A percentile compares a stretch with the other conserved stretches of the same genome.
Evolutionary conservation across 2,329 filamentous ascomycete genomes (phyloP).

Genomic region (Monosporascus sp.): DNA sequence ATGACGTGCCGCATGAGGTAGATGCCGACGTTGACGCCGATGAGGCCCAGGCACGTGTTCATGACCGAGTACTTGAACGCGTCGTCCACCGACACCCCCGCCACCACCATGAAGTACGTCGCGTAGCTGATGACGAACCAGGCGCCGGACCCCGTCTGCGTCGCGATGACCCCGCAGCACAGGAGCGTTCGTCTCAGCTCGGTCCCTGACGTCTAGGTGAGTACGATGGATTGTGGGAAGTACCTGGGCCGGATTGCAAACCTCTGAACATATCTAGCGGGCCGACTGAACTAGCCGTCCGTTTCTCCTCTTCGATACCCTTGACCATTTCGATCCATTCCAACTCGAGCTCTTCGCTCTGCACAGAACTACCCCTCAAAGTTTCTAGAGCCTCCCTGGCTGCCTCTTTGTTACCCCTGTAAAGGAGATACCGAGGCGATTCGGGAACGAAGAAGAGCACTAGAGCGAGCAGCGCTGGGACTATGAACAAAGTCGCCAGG

Average conservation of each 20-base stretch:
- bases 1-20: constrained; percentile 41
- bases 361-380: constrained; percentile 25
- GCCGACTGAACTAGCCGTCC: constrained; percentile 23
- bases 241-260: not conserved
- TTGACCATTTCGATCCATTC: constrained; percentile 35
- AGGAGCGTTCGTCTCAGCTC: constrained; percentile 44
- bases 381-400: constrained; percentile 24
- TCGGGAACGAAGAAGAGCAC: constrained; percentile 41
- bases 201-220: constrained; percentile 23
- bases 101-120: constrained; percentile 42
- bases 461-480: constrained; percentile 39
- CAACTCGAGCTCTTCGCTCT: constrained; percentile 27
- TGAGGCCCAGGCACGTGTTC: constrained; percentile 42
- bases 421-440: constrained; percentile 38
- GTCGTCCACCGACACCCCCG: constrained; percentile 33
- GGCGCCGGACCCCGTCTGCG: constrained; percentile 37
- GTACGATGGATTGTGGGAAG: too few species aligned
- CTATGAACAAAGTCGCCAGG: constrained; percentile 37
- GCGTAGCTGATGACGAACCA: constrained; percentile 47
- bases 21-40: constrained; percentile 44
- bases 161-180: constrained; percentile 42
- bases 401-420: constrained; percentile 20
- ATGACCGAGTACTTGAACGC: constrained; percentile 45
- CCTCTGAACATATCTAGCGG: constrained; percentile 33
- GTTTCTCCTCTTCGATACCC: constrained; percentile 33